A percentile compares a stretch with the other conserved stretches of the same genome.
Conservation (phyloP, 2,329 filamentous ascomycete species). For the Alternaria dauci region DNA sequence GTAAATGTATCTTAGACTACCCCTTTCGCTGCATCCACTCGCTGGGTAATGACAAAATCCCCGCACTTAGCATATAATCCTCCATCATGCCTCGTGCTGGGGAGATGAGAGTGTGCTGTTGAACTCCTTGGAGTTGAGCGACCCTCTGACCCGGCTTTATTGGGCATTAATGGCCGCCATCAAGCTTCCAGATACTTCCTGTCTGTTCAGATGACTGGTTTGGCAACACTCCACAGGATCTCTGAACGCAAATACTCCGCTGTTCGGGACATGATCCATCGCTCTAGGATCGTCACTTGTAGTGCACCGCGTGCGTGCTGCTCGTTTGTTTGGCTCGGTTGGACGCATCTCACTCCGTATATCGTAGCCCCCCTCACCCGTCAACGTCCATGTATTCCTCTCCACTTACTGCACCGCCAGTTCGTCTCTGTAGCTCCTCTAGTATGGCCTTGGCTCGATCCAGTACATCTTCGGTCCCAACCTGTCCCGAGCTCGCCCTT, state of each 20-base stretch:
- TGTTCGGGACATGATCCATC: not conserved
- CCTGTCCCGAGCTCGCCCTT: constrained; percentile 78
- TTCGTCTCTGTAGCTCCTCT: constrained; percentile 43
- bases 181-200: not conserved
- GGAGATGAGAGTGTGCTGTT: not conserved
- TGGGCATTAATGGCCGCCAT: not conserved
- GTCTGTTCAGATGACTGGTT: not conserved
- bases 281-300: not conserved
- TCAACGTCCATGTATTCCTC: constrained; percentile 33
- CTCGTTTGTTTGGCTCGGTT: not conserved
- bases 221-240: not conserved
- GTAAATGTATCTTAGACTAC: not conserved
- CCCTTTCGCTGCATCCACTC: not conserved
- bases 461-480: constrained; percentile 86
- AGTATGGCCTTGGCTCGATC: constrained; percentile 66
- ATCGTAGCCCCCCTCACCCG: constrained; percentile 17
- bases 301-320: not conserved
- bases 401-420: constrained; percentile 14
- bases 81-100: not conserved
- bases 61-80: not conserved
- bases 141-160: not conserved
- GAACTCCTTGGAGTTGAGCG: not conserved
- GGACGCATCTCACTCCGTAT: not conserved
- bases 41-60: not conserved
- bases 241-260: not conserved